These are phyloP conservation scores for Talinum fruticosum DNA, from an alignment of 148 eudicot species.

Conservation along the genomic window DNA sequence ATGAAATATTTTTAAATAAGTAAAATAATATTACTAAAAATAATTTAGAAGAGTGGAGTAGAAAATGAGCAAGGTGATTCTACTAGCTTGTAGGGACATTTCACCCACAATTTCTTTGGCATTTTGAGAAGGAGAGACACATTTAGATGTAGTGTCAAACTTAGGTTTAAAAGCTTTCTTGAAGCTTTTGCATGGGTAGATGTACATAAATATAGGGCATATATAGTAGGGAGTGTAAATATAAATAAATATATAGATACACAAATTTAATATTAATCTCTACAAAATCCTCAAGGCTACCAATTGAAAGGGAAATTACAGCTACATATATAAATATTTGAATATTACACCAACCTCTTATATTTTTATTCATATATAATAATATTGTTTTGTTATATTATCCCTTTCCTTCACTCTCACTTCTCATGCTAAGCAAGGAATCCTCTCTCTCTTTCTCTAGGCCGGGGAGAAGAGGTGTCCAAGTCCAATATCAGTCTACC, in stretches of 20 bases:
- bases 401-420: constrained; percentile 31
- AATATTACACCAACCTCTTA: constrained; percentile 20
- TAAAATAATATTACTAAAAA: no score
- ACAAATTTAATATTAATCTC: not conserved
- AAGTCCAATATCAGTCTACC: no score
- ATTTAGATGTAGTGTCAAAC: constrained; percentile 48
- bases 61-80: constrained; percentile 19
- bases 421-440: constrained; percentile 30
- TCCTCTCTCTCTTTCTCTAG: not conserved
- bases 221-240: constrained; percentile 6
- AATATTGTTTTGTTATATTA: not conserved
- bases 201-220: not conserved
- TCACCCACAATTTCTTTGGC: not conserved
- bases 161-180: constrained; percentile 40
- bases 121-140: not conserved
- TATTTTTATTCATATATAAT: no score
- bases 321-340: not conserved
- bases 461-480: no score
- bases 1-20: no score
- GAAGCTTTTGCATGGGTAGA: constrained; percentile 34
- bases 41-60: constrained; percentile 23
- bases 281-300: constrained; percentile 13
- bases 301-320: constrained; percentile 30
- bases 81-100: constrained; percentile 12
- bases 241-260: not conserved